phyloP scores from a whole-genome alignment of 2,329 filamentous ascomycete genomes.

The Colletotrichum sp. region DNA sequence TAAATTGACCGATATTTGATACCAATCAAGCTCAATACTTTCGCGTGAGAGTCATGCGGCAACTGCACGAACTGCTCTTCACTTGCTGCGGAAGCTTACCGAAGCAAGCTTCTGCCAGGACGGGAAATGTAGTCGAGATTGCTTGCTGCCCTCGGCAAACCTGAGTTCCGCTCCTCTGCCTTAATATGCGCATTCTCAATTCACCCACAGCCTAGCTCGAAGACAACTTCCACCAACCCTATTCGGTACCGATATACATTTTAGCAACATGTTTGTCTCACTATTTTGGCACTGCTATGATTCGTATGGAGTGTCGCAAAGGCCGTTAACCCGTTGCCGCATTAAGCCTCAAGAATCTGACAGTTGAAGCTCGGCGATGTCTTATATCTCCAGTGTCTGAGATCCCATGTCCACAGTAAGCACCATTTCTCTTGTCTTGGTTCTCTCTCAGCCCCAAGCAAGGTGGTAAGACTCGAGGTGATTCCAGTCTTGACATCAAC shows the following conservation, averaged over 20 bases:
- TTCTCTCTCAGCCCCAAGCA: background rate
- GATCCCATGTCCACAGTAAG: background rate
- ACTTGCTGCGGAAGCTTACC: background rate
- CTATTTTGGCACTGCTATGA: background rate
- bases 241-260: background rate
- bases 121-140: background rate
- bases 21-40: background rate
- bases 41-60: background rate
- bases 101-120: background rate
- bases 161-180: background rate
- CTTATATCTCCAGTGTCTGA: background rate
- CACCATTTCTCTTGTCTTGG: background rate
- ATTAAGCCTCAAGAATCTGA: background rate
- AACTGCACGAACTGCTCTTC: rapidly evolving
- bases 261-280: background rate
- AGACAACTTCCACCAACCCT: background rate
- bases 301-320: background rate
- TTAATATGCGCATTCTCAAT: background rate
- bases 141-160: background rate
- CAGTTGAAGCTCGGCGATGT: background rate
- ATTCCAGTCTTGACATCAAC: background rate
- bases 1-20: background rate
- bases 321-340: background rate
- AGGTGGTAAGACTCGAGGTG: background rate
- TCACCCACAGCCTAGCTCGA: background rate